Conservation (phyloP, 768 basidiomycete species). For the Leucocoprinus birnbaumii region DNA sequence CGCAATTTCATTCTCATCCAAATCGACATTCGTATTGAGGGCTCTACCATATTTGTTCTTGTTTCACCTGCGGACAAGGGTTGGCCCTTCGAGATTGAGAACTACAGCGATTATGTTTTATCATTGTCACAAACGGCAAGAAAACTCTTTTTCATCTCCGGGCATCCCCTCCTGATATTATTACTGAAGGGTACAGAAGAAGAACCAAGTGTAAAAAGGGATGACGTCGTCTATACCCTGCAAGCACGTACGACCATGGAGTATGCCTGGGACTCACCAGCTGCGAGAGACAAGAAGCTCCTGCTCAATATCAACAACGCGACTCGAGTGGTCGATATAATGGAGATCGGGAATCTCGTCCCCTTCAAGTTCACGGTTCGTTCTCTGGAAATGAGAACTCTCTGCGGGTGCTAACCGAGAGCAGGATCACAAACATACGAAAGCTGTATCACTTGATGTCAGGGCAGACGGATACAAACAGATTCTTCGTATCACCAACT, state of each 20-base stretch:
- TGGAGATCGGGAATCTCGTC: conserved; percentile 91
- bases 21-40: conserved; percentile 78
- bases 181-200: conserved; percentile 31
- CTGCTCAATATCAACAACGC: conserved; percentile 58
- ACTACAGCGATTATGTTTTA: conserved; percentile 74
- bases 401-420: background rate
- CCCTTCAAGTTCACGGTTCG: conserved; percentile 85
- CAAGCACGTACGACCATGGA: conserved; percentile 47
- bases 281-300: conserved; percentile 78
- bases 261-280: conserved; percentile 96
- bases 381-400: conserved; percentile 7
- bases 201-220: conserved; percentile 28
- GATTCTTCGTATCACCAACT: conserved; percentile 82
- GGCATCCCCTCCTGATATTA: background rate
- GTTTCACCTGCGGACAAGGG: conserved; percentile 60
- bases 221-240: conserved; percentile 55
- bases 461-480: conserved; percentile 87
- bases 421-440: conserved; percentile 54
- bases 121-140: conserved; percentile 72
- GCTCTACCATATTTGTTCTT: conserved; percentile 86
- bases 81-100: conserved; percentile 93
- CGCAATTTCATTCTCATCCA: conserved; percentile 54
- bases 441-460: conserved; percentile 84
- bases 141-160: background rate
- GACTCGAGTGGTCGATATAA: conserved; percentile 75